These are phyloP conservation scores for Pichia norvegensis DNA, from an alignment of 1,139 yeast genomes.

Conservation along the genomic window DNA sequence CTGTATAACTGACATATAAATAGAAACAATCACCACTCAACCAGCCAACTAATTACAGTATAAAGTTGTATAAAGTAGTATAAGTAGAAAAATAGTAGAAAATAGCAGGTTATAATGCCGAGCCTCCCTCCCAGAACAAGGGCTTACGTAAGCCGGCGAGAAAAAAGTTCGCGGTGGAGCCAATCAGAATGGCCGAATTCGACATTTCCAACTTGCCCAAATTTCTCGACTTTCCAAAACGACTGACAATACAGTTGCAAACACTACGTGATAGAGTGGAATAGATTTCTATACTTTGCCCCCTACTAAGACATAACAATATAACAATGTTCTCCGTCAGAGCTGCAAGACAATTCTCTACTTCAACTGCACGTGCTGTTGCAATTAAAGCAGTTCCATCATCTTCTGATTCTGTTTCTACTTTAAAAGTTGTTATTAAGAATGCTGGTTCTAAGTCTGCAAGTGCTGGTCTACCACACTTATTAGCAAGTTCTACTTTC, in stretches of 20 bases:
- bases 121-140: not conserved
- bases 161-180: not conserved
- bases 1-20: slow-evolving; percentile 2
- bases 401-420: slow-evolving; percentile 43
- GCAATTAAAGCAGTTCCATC: slow-evolving; percentile 34
- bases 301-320: not conserved
- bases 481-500: slow-evolving; percentile 78
- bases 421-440: slow-evolving; percentile 63
- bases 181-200: slow-evolving; percentile 1
- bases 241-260: not conserved
- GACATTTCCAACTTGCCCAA: not conserved
- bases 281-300: not conserved
- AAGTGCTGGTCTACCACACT: slow-evolving; percentile 66
- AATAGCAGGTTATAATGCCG: no score
- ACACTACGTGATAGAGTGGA: not conserved
- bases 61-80: no score
- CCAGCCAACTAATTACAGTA: no score
- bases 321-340: slow-evolving; percentile 12
- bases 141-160: not conserved
- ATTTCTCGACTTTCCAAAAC: slow-evolving; percentile 1
- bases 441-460: slow-evolving; percentile 85
- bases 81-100: no score
- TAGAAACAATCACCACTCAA: no score
- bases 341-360: slow-evolving; percentile 16
- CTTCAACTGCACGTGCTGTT: slow-evolving; percentile 24